Base-by-base conservation (phyloP, 2,329 filamentous ascomycete genomes). In the Aureobasidium melanogenum region DNA sequence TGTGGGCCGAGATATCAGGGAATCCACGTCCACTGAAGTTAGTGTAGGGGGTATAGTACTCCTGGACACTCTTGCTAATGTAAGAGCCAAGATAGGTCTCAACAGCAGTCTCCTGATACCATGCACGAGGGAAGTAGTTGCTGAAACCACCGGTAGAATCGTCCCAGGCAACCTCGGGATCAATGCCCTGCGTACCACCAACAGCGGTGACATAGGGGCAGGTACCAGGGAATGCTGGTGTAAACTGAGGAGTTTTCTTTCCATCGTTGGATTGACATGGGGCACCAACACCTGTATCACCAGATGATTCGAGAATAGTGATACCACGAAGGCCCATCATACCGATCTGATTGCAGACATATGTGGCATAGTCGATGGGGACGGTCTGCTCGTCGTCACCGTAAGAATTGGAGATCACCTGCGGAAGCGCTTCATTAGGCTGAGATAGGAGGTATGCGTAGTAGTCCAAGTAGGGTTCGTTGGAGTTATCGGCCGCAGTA, bases 401-500 rank as follows among this genome's bases (percentile, higher is more conserved):
- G 68, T 88, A 88, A 0, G 83, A 86, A 14, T 82, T 83, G 50
- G 79, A 81, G 67, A 88, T 79, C 9, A 84, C 80, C 61, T 83
- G 80, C 0, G 86, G 85, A 1, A 88, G 76, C 22, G 82, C 71
- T 0, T 71, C 66, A 58, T 80, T 79, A 1, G 77, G 71, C n/a
- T 85, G 79, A 2, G 73, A 71, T 3, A 85, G 77, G 1, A 88
- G 68, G 71, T 82, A 82, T 54, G 80, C 77, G 7, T 87, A 75
- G 74, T 81, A 87, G 22, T 80, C 79, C 2, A 87, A 75, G 69
- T 87, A 88, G 0, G 85, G 85, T 73, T 89, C 87, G 69, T 88
- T 88, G 2, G 36, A 24, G 30, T 60, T 51, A 19, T 50, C 38
- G 1, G 58, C 64, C n/a, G 24, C 54, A 71, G 70, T 60, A 15